Evolutionary conservation across 2,329 filamentous ascomycete species (phyloP), one percentile per base, ranked within the genome.

Genomic region (Westerdykella ornata): DNA sequence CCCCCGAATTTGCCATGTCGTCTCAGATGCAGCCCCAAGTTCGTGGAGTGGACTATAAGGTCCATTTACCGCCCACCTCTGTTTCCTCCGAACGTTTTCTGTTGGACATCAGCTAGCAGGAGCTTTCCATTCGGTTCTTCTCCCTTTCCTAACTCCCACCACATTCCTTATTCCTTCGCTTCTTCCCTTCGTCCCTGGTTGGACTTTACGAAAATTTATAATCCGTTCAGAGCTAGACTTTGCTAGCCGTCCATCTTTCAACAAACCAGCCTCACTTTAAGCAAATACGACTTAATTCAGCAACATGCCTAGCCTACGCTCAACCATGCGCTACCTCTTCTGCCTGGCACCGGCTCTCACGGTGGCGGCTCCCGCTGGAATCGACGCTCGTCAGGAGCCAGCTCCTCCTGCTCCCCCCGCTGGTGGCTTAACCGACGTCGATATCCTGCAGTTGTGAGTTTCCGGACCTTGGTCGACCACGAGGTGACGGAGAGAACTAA

Each of bases 401-500:
- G 29, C 51, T 15, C 15, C 37, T 1, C 36, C 49, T 13, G 38
- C 38, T 28, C 44, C 55, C n/a, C 46, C 59, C 26, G 51, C 40
- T 22, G 56, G 51, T 40, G 63, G 57, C n/a, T 50, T 76, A 48
- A 68, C 63, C 20, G 73, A 76, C 62, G 56, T 71, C 30, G 72
- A 75, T 55, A 73, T 76, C 47, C 67, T 76, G 35, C 70, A 75
- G 66, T 76, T 75, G 73, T 76, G 61, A 56, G 72, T 60, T 15
- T 13, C n/a, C n/a, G n/a, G n/a, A 14, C 17, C 12, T 12, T 14
- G 14, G 5, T n/a, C 8, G 11, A 37, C 16, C n/a, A n/a, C 8
- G 3, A 55, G 45, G 59, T 62, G 16, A 5, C 13, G n/a, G 51
- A 56, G 58, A 15, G 33, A 36, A 46, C 61, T 66, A 54, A 67